Conservation (phyloP, 768 basidiomycete species). For the Lactifluus hygrophoroides region DNA sequence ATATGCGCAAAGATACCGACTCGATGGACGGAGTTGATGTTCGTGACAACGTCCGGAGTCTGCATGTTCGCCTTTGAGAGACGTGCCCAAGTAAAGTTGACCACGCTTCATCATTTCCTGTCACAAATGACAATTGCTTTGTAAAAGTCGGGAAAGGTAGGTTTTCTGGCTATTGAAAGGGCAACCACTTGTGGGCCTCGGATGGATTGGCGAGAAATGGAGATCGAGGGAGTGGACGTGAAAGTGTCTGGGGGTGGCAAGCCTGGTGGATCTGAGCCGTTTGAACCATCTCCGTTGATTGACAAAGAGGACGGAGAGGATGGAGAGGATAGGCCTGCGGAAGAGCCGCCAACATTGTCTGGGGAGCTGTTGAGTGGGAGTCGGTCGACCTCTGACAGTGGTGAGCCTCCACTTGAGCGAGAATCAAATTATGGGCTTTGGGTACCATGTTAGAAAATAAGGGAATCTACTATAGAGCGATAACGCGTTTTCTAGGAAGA, state of each 20-base stretch:
- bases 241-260: conserved; percentile 31
- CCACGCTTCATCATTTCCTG: conserved; percentile 94
- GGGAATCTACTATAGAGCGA: background rate
- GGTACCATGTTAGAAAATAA: background rate
- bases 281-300: conserved; percentile 30
- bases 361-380: conserved; percentile 12
- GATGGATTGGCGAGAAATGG: conserved; percentile 78
- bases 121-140: conserved; percentile 93
- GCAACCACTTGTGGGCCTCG: conserved; percentile 91
- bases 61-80: conserved; percentile 87
- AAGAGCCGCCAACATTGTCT: conserved; percentile 18
- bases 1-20: conserved; percentile 98
- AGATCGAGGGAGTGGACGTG: conserved; percentile 34
- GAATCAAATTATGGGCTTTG: background rate
- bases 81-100: conserved; percentile 95
- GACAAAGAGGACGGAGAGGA: conserved; percentile 36
- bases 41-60: conserved; percentile 92
- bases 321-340: conserved; percentile 30
- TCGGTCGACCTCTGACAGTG: background rate
- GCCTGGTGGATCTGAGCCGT: conserved; percentile 33
- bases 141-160: conserved; percentile 96
- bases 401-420: background rate
- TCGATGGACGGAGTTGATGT: conserved; percentile 76
- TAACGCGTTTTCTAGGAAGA: background rate
- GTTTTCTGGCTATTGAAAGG: conserved; percentile 91